Conservation (phyloP, 805 yeast species). For the Cyberlindnera bimundalis region DNA sequence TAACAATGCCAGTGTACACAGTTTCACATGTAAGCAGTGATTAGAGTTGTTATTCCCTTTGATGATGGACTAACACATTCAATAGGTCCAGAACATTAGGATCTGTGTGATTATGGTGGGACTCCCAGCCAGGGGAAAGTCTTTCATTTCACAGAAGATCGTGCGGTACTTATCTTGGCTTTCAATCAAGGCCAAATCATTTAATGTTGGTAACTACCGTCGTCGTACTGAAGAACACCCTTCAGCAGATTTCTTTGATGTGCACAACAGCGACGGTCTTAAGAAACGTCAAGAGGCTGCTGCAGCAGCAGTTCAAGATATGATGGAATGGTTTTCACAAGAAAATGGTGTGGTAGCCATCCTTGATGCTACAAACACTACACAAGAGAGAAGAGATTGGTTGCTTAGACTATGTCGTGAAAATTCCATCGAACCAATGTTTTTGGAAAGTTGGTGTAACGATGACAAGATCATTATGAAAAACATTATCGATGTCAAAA, state of each 20-base stretch:
- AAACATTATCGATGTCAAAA: conserved; percentile 82
- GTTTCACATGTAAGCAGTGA: conserved; percentile 35
- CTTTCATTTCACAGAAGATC: conserved; percentile 90
- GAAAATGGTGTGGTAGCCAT: conserved; percentile 88
- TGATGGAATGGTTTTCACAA: conserved; percentile 81
- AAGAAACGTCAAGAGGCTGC: conserved; percentile 67
- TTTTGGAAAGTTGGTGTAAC: conserved; percentile 88
- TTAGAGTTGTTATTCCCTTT: background rate
- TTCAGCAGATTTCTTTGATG: conserved; percentile 75
- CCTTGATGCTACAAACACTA: conserved; percentile 89
- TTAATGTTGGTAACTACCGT: conserved; percentile 86
- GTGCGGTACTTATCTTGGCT: conserved; percentile 93
- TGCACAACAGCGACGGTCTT: conserved; percentile 60
- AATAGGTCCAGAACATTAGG: conserved; percentile 60
- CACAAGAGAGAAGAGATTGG: conserved; percentile 63
- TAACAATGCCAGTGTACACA: conserved; percentile 36
- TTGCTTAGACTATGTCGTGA: conserved; percentile 59
- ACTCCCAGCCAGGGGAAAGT: conserved; percentile 88
- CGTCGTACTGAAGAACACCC: conserved; percentile 61
- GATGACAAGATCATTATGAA: conserved; percentile 73
- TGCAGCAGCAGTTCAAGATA: conserved; percentile 65
- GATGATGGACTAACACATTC: background rate
- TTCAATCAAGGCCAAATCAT: conserved; percentile 79
- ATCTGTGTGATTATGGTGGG: conserved; percentile 90
- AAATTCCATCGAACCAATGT: conserved; percentile 80